A percentile compares a stretch with the other conserved stretches of the same genome.
Evolutionary conservation across 176 grass and related monocot species (phyloP).

Genomic region (Luzula sylvatica): DNA sequence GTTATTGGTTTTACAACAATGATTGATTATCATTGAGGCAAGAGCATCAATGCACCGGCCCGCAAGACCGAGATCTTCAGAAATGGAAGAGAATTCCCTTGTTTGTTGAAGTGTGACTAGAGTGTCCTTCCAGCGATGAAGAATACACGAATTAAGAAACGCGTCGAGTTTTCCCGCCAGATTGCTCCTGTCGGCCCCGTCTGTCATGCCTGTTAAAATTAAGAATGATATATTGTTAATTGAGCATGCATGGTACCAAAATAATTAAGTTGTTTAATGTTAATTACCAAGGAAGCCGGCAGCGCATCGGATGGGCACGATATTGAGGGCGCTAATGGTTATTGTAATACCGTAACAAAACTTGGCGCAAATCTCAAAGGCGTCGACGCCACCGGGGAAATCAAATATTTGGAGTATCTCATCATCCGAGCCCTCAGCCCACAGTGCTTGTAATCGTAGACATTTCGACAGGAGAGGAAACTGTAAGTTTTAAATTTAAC

Average conservation of each 20-base stretch:
- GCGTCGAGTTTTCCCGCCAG: conserved; percentile 67
- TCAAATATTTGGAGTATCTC: conserved; percentile 41
- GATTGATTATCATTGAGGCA: conserved; percentile 38
- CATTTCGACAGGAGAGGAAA: conserved; percentile 92
- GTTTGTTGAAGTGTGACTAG: conserved; percentile 56
- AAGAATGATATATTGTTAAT: neutral
- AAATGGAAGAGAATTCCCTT: conserved; percentile 35
- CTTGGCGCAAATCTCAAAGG: conserved; percentile 87
- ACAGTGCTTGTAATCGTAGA: conserved; percentile 65
- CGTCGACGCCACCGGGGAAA: conserved; percentile 57
- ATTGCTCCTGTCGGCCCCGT: conserved; percentile 68
- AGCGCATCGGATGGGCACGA: conserved; percentile 65
- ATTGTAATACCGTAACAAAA: conserved; percentile 90
- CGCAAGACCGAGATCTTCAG: conserved; percentile 70
- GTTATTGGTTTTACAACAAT: conserved; percentile 3
- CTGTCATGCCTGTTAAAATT: conserved; percentile 48
- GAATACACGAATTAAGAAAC: conserved; percentile 77
- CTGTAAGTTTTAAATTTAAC: conserved; percentile 25
- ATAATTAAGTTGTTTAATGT: neutral
- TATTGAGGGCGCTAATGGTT: conserved; percentile 75
- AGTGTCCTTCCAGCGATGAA: conserved; percentile 92
- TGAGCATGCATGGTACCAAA: neutral
- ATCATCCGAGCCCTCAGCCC: conserved; percentile 27
- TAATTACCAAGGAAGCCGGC: conserved; percentile 49
- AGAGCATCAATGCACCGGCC: conserved; percentile 63